Evolutionary conservation across 2,329 filamentous ascomycete genomes (phyloP).

Genomic region (Colletotrichum lupini): DNA sequence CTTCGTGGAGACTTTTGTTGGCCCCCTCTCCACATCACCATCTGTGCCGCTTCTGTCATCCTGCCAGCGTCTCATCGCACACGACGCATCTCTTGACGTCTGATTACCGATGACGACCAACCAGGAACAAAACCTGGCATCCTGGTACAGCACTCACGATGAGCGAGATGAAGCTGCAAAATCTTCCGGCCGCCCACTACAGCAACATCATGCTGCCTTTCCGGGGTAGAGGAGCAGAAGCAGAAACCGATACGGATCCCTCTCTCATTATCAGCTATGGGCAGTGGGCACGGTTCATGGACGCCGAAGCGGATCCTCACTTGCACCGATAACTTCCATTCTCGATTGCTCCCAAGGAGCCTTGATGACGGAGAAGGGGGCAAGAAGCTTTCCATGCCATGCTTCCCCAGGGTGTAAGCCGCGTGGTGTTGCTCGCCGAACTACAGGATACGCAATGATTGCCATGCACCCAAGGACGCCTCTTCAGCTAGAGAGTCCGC

Average conservation of each 20-base stretch:
- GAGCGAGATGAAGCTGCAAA: constrained; percentile 22
- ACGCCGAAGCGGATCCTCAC: constrained; percentile 13
- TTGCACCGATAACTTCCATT: constrained; percentile 8
- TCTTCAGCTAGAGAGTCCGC: neutral
- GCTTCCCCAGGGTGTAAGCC: neutral
- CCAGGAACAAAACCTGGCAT: constrained; percentile 6
- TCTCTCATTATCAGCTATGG: neutral
- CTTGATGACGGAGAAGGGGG: neutral
- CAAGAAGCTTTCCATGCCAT: neutral
- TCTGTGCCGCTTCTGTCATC: neutral
- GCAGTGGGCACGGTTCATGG: constrained; percentile 2
- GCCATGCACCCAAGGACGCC: neutral
- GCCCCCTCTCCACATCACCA: neutral
- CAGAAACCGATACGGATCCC: neutral
- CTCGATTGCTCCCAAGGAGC: neutral
- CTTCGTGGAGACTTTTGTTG: constrained; percentile 10
- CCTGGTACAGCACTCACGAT: neutral
- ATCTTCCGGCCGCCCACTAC: constrained; percentile 11
- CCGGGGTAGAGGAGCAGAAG: constrained; percentile 18
- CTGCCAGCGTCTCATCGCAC: constrained; percentile 3
- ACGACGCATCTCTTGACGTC: neutral
- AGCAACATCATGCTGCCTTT: constrained; percentile 11
- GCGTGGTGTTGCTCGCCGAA: neutral
- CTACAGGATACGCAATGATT: neutral
- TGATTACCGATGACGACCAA: constrained; percentile 29